A percentile compares a stretch with the other conserved stretches of the same genome.
Conservation (phyloP, 441 rosid genomes). For the Biscutella laevigata region DNA sequence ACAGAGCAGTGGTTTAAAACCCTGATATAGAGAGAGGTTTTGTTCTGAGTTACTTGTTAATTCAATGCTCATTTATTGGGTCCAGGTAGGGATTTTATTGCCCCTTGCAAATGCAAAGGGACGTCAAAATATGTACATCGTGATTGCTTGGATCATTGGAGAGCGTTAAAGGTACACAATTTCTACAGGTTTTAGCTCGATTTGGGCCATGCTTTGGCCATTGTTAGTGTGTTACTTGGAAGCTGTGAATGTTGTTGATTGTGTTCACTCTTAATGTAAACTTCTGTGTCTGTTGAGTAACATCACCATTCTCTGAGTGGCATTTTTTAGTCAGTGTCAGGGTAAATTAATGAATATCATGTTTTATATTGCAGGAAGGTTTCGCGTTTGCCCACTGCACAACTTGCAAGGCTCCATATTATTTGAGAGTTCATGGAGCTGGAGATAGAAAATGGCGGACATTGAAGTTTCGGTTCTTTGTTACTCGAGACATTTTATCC, state of each 20-base stretch:
- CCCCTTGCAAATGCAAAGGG: slow-evolving; percentile 99
- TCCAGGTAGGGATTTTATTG: slow-evolving; percentile 96
- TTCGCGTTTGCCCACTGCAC: slow-evolving; percentile 99
- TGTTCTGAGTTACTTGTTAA: not conserved
- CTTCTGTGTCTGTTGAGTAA: not conserved
- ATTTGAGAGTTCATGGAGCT: slow-evolving; percentile 92
- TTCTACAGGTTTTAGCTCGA: slow-evolving; percentile 1
- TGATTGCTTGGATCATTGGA: slow-evolving; percentile 97
- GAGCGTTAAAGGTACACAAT: slow-evolving; percentile 86
- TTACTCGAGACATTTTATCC: slow-evolving; percentile 86
- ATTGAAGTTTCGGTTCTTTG: slow-evolving; percentile 93
- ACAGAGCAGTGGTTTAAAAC: not conserved
- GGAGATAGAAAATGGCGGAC: slow-evolving; percentile 97
- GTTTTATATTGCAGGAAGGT: slow-evolving; percentile 63
- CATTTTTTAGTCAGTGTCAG: not conserved
- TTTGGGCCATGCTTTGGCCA: not conserved
- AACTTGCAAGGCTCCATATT: slow-evolving; percentile 96
- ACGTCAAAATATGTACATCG: slow-evolving; percentile 96
- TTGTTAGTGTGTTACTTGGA: not conserved
- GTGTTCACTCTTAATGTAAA: not conserved
- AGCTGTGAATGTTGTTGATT: not conserved
- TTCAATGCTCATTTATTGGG: slow-evolving; percentile 7
- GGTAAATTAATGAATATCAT: not conserved
- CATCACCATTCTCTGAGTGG: not conserved
- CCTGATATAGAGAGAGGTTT: not conserved